Evolutionary conservation across 2,329 filamentous ascomycete species (phyloP).

Genomic region (Amphichorda felina): DNA sequence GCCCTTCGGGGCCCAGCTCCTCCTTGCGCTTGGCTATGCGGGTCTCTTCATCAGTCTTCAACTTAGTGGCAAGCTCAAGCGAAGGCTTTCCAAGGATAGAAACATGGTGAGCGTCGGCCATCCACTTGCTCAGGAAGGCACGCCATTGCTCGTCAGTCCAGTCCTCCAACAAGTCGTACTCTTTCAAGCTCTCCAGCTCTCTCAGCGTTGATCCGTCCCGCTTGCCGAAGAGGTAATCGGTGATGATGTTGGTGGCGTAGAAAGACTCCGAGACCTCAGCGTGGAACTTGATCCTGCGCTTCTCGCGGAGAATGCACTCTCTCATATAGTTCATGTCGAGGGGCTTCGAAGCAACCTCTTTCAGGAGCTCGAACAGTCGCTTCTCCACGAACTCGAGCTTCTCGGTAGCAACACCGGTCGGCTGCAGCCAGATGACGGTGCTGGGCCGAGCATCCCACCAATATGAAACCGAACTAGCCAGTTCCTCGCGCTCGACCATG

Average conservation of each 20-base stretch:
- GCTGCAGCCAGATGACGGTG: constrained; percentile 72
- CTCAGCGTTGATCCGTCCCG: constrained; percentile 68
- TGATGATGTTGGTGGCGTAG: constrained; percentile 77
- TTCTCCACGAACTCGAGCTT: constrained; percentile 77
- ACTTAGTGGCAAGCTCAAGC: constrained; percentile 60
- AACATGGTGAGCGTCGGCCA: constrained; percentile 74
- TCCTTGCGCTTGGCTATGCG: constrained; percentile 70
- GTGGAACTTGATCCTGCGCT: constrained; percentile 69
- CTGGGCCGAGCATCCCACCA: constrained; percentile 71
- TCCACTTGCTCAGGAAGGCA: constrained; percentile 69
- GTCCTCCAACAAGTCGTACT: constrained; percentile 57
- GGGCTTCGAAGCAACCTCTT: constrained; percentile 66
- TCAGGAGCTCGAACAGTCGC: constrained; percentile 72
- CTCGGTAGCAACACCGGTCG: constrained; percentile 77
- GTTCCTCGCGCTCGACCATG: constrained; percentile 84
- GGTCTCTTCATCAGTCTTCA: constrained; percentile 71
- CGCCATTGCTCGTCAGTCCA: constrained; percentile 86
- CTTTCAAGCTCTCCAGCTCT: constrained; percentile 41
- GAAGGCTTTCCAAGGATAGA: constrained; percentile 86
- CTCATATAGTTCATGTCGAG: constrained; percentile 84
- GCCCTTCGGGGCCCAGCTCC: constrained; percentile 68
- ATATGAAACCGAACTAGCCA: constrained; percentile 76
- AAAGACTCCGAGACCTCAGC: constrained; percentile 73
- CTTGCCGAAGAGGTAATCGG: constrained; percentile 82
- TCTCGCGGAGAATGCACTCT: constrained; percentile 75